Base-by-base conservation (phyloP, 257 asterid genomes). In the Lithospermum erythrorhizon region DNA sequence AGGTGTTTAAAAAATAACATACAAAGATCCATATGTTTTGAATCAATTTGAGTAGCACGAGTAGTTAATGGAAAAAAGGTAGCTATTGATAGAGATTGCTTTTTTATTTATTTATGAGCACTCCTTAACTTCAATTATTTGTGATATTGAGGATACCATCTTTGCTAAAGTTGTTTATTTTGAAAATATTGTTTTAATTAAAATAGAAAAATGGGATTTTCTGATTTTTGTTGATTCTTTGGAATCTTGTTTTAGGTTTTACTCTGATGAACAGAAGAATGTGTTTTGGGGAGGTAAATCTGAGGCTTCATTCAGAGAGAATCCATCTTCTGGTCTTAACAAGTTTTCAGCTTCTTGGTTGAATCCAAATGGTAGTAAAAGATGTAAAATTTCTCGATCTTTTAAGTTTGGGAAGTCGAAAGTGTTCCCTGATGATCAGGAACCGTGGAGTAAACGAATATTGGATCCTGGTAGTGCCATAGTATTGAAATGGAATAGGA, bases 401-500 rank as follows among this genome's bases (percentile, higher is more conserved):
- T 65, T 76, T 53, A 84, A 68, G 61, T 78, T 81, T 72, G 94
- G 87, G 63, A 76, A 77, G 65, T 47, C 86, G 22, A 87, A 82
- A 71, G 90, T 73, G 65, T 77, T 70, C 48, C 80, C 82, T 0
- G 87, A 79, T 77, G 79, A 78, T 58, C 80, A 71, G 15, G 79
- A 76, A 53, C 79, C 84, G 4, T 71, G 87, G 82, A 83, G 71
- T 63, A 78, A 76, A 76, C 84, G 74, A 59, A 85, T 87, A 71
- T 89, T 90, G 23, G 98, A 90, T 70, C 98, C 98, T 0, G 93
- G 90, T 45, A 85, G 98, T 67, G 93, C 79, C 53, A 82, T 90
- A 59, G 94, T 90, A 73, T 85, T 90, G 1, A 81, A 85, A 16
- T 90, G 98, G 98, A 90, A 90, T 70, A 68, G 95, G 75, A 73